Conservation (phyloP, 257 asterid genomes). For the Solanum appendiculatum region DNA sequence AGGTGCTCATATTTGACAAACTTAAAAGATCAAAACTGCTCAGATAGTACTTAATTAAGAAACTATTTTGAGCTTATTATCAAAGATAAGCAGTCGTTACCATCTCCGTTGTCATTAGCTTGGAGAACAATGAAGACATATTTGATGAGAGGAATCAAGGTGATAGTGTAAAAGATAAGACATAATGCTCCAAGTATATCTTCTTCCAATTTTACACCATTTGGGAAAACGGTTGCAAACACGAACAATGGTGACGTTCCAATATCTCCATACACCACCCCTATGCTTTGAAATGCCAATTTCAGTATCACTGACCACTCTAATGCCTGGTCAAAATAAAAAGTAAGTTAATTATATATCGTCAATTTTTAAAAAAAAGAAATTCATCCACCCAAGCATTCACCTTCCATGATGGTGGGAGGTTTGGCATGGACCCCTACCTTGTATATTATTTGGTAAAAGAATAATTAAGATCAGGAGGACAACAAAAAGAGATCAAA, state of each 20-base stretch:
- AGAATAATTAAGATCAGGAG: neutral
- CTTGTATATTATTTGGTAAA: neutral
- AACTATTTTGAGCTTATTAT: too few relatives aligned
- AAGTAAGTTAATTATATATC: neutral
- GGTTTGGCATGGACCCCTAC: neutral
- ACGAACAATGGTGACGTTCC: conserved; percentile 17
- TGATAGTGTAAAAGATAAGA: conserved; percentile 21
- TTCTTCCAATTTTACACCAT: conserved; percentile 8
- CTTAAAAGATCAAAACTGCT: too few relatives aligned
- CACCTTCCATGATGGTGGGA: neutral
- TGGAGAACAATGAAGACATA: conserved; percentile 24
- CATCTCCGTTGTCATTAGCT: conserved; percentile 33
- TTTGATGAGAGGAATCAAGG: conserved; percentile 21
- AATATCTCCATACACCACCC: conserved; percentile 34
- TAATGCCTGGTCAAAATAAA: neutral
- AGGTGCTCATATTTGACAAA: too few relatives aligned
- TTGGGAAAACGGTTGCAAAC: neutral
- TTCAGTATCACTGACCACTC: conserved; percentile 2
- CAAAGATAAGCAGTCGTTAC: too few relatives aligned
- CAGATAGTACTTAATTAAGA: too few relatives aligned
- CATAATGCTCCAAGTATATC: conserved; percentile 17
- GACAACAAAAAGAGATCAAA: neutral
- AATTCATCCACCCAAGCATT: neutral
- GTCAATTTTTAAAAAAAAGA: too few relatives aligned
- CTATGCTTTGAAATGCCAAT: conserved; percentile 26